These are phyloP conservation scores for Colletotrichum limetticola DNA, from an alignment of 2,329 filamentous ascomycete genomes.

Conservation along the genomic window DNA sequence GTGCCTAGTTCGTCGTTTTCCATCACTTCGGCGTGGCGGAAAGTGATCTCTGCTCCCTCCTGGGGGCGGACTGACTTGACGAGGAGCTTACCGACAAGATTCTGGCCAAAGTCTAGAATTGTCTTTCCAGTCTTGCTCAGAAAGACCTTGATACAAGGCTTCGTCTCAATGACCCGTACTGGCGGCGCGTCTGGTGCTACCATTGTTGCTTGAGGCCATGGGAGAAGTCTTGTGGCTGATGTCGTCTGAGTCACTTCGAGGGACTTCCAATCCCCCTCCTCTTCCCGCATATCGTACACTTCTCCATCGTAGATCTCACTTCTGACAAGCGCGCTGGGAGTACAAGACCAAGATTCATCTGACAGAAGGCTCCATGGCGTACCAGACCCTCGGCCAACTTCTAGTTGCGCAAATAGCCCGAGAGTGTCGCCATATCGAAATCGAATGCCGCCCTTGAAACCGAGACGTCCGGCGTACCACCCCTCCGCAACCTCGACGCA, in stretches of 20 bases:
- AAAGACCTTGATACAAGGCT: background rate
- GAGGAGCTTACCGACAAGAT: constrained; percentile 50
- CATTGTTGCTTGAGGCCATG: background rate
- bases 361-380: background rate
- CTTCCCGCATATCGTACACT: background rate
- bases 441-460: background rate
- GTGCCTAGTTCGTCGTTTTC: constrained; percentile 52
- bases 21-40: constrained; percentile 55
- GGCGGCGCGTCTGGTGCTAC: background rate
- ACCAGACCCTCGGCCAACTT: background rate
- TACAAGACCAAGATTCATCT: background rate
- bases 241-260: background rate
- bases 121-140: constrained; percentile 44
- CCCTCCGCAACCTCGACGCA: background rate
- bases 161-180: background rate
- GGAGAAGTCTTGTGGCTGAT: background rate
- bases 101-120: constrained; percentile 57
- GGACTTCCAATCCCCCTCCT: background rate
- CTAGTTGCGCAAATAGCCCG: background rate
- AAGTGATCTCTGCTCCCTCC: constrained; percentile 36
- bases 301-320: background rate
- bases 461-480: background rate
- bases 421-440: background rate
- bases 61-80: constrained; percentile 39
- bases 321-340: background rate